A percentile compares a stretch with the other conserved stretches of the same genome.
Evolutionary conservation across 768 basidiomycete species (phyloP).

Genomic region (Pisolithus tinctorius): DNA sequence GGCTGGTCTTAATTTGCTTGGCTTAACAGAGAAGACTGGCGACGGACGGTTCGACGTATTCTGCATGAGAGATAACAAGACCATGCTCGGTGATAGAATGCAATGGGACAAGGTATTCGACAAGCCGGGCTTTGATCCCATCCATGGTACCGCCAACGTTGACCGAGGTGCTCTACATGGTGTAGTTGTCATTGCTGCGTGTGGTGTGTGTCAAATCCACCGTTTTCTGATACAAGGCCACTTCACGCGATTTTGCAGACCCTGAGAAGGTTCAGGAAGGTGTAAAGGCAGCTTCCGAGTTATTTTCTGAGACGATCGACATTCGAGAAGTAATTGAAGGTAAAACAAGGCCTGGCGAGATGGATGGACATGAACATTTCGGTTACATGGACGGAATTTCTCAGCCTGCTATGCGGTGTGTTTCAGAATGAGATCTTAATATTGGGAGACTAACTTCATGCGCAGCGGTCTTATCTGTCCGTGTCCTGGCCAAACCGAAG

Average conservation of each 20-base stretch:
- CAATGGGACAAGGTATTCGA: slow-evolving; percentile 1
- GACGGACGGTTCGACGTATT: slow-evolving; percentile 2
- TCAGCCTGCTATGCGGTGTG: slow-evolving; percentile 33
- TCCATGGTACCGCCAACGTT: background rate
- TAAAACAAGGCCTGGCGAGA: slow-evolving; percentile 28
- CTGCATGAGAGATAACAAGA: slow-evolving; percentile 1
- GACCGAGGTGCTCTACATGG: slow-evolving; percentile 1
- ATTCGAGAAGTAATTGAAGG: background rate
- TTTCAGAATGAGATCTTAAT: slow-evolving; percentile 25
- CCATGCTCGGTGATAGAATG: slow-evolving; percentile 1
- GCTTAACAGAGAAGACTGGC: background rate
- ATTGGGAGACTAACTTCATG: slow-evolving; percentile 25
- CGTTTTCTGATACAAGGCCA: background rate
- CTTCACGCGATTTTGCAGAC: background rate
- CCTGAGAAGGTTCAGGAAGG: background rate
- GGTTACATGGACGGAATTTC: slow-evolving; percentile 49
- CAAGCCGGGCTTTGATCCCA: background rate
- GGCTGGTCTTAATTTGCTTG: slow-evolving; percentile 2
- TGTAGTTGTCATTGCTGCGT: slow-evolving; percentile 1
- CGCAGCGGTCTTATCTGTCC: slow-evolving; percentile 16
- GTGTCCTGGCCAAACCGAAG: slow-evolving; percentile 26
- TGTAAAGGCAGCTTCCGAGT: background rate
- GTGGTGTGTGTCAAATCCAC: background rate
- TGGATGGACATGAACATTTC: slow-evolving; percentile 42
- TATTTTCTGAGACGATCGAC: background rate